Conservation (phyloP, 345 rosid genomes). For the Barbarea vulgaris region DNA sequence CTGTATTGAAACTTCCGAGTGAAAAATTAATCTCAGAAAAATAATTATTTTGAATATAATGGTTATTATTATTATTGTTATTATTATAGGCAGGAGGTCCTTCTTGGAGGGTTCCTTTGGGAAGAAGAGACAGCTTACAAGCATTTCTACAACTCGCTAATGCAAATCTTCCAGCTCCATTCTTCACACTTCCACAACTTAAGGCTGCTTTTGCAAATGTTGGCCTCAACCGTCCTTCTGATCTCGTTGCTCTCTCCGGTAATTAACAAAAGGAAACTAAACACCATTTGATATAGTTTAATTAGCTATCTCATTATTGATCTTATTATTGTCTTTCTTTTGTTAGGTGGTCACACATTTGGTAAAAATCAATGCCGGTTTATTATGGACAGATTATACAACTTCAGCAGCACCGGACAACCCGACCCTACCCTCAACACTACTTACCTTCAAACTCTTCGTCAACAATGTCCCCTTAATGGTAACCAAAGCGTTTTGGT, state of each 20-base stretch:
- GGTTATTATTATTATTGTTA: too few species aligned
- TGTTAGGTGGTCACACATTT: slow-evolving; percentile 63
- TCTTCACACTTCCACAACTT: slow-evolving; percentile 20
- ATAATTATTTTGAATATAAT: background rate
- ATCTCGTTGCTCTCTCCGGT: slow-evolving; percentile 46
- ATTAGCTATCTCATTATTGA: background rate
- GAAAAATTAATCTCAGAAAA: background rate
- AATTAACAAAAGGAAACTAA: background rate
- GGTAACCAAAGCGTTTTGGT: slow-evolving; percentile 48
- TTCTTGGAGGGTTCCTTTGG: slow-evolving; percentile 40
- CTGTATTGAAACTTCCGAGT: background rate
- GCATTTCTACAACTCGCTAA: slow-evolving; percentile 27
- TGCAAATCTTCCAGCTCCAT: slow-evolving; percentile 30
- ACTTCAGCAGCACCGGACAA: slow-evolving; percentile 44
- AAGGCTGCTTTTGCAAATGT: slow-evolving; percentile 6
- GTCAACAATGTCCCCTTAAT: slow-evolving; percentile 49
- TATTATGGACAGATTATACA: slow-evolving; percentile 53
- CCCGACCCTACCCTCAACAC: slow-evolving; percentile 58
- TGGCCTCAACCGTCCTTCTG: slow-evolving; percentile 39
- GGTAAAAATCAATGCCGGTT: slow-evolving; percentile 60
- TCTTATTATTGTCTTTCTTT: background rate
- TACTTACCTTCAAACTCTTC: slow-evolving; percentile 50
- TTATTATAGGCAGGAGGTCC: slow-evolving; percentile 41
- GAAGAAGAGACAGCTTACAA: slow-evolving; percentile 41
- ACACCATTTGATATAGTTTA: background rate